Evolutionary conservation across 805 yeast genomes (phyloP).

Genomic region (Kuraishia cidri): DNA sequence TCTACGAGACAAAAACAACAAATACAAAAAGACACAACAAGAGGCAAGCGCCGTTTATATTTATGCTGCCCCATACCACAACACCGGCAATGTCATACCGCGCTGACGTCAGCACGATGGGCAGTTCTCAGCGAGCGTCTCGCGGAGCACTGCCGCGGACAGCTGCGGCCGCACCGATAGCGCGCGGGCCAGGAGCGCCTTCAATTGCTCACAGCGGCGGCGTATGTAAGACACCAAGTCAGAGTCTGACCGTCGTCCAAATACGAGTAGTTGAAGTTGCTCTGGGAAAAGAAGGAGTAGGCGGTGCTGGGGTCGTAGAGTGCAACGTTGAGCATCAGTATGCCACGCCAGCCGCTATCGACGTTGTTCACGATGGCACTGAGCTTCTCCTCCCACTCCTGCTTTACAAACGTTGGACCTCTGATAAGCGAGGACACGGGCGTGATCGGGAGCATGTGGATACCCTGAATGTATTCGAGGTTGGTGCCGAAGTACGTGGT

Average conservation of each 20-base stretch:
- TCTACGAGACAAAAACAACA: no score
- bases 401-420: constrained; percentile 42
- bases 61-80: no score
- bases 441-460: constrained; percentile 64
- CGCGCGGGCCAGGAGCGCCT: no score
- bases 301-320: constrained; percentile 59
- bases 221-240: constrained; percentile 78
- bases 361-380: constrained; percentile 28
- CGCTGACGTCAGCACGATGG: no score
- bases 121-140: no score
- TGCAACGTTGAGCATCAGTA: constrained; percentile 68
- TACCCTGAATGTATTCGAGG: constrained; percentile 61
- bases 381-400: constrained; percentile 60
- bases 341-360: constrained; percentile 69
- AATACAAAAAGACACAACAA: no score
- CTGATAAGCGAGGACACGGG: constrained; percentile 59
- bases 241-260: constrained; percentile 81
- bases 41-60: no score
- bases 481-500: constrained; percentile 66
- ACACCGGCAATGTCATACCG: no score
- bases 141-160: no score
- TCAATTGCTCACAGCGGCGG: constrained; percentile 30
- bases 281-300: constrained; percentile 43
- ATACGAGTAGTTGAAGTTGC: constrained; percentile 1
- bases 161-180: no score